A percentile compares a stretch with the other conserved stretches of the same genome.
phyloP scores from a whole-genome alignment of 108 stramenopile genomes.

The Fragilariopsis cylindrus region DNA sequence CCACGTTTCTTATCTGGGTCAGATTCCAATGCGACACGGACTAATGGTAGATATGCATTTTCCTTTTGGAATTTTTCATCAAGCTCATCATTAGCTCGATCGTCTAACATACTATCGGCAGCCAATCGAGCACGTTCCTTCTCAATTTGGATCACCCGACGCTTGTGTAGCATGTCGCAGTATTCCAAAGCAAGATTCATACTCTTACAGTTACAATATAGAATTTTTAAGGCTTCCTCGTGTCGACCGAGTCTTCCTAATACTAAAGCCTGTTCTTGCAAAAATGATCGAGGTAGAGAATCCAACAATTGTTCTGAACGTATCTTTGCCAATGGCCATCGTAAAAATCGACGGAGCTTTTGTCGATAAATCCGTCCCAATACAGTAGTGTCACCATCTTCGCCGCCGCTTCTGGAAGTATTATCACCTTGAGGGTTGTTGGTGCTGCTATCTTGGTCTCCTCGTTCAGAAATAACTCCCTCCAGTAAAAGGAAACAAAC shows the following conservation, averaged over 20 bases:
- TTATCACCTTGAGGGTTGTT: slow-evolving; percentile 8
- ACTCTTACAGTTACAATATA: slow-evolving; percentile 72
- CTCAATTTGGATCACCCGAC: slow-evolving; percentile 51
- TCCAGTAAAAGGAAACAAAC: slow-evolving; percentile 80
- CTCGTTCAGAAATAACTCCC: slow-evolving; percentile 85
- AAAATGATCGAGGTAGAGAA: slow-evolving; percentile 75
- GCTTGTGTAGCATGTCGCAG: slow-evolving; percentile 78
- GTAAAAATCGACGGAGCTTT: slow-evolving; percentile 71
- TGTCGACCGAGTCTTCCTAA: slow-evolving; percentile 85
- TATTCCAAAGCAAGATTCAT: slow-evolving; percentile 86
- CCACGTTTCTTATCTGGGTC: slow-evolving; percentile 68
- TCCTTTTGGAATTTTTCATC: slow-evolving; percentile 16
- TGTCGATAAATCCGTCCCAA: slow-evolving; percentile 71
- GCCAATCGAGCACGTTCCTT: slow-evolving; percentile 35
- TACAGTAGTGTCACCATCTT: slow-evolving; percentile 50
- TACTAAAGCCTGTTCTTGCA: slow-evolving; percentile 78
- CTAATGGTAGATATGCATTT: slow-evolving; percentile 78
- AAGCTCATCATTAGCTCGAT: slow-evolving; percentile 33
- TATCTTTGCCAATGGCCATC: slow-evolving; percentile 74
- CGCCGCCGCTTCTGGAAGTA: not conserved
- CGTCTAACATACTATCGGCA: slow-evolving; percentile 29
- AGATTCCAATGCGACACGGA: slow-evolving; percentile 78
- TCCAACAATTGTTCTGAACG: slow-evolving; percentile 72
- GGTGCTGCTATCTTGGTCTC: slow-evolving; percentile 33
- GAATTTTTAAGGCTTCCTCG: slow-evolving; percentile 82